These are phyloP conservation scores for Neurospora sublineolata DNA, from an alignment of 495 filamentous ascomycete species.

Conservation along the genomic window DNA sequence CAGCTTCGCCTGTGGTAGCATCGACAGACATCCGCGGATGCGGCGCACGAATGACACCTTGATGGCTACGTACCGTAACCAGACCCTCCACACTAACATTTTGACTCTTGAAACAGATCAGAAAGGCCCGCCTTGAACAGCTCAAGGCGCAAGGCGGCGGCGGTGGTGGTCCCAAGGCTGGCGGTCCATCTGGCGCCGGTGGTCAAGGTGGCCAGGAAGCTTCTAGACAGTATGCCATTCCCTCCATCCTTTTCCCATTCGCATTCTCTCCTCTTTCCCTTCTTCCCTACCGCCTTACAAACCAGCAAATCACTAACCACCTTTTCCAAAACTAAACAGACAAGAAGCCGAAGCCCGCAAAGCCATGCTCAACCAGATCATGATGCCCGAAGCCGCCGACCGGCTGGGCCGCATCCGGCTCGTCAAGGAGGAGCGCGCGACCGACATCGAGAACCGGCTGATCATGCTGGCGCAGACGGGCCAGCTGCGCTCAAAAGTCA, in stretches of 20 bases:
- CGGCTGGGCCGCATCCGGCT: slow-evolving; percentile 88
- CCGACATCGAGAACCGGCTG: slow-evolving; percentile 82
- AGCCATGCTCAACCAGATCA: slow-evolving; percentile 79
- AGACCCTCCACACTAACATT: background rate
- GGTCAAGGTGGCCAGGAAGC: slow-evolving; percentile 42
- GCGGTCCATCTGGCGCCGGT: slow-evolving; percentile 29
- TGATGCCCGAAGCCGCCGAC: slow-evolving; percentile 85
- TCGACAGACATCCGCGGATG: background rate
- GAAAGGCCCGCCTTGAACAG: slow-evolving; percentile 81
- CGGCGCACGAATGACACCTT: background rate
- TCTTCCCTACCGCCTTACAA: background rate
- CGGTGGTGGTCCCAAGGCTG: slow-evolving; percentile 28
- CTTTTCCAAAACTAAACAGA: slow-evolving; percentile 15
- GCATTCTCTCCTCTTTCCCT: too few species aligned
- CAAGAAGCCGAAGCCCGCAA: slow-evolving; percentile 53
- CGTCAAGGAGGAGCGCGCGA: slow-evolving; percentile 84
- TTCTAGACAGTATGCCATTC: slow-evolving; percentile 48
- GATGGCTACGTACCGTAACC: background rate
- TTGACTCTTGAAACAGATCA: slow-evolving; percentile 45
- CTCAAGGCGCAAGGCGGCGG: slow-evolving; percentile 58
- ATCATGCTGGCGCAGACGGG: slow-evolving; percentile 83
- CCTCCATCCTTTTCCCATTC: too few species aligned
- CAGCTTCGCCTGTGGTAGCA: background rate
- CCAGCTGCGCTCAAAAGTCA: slow-evolving; percentile 78
- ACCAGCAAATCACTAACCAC: background rate